Percentiles rank a stretch among this genome's conserved stretches.
Conservation (phyloP, 2,329 filamentous ascomycete genomes). For the Beauveria rudraprayagi region DNA sequence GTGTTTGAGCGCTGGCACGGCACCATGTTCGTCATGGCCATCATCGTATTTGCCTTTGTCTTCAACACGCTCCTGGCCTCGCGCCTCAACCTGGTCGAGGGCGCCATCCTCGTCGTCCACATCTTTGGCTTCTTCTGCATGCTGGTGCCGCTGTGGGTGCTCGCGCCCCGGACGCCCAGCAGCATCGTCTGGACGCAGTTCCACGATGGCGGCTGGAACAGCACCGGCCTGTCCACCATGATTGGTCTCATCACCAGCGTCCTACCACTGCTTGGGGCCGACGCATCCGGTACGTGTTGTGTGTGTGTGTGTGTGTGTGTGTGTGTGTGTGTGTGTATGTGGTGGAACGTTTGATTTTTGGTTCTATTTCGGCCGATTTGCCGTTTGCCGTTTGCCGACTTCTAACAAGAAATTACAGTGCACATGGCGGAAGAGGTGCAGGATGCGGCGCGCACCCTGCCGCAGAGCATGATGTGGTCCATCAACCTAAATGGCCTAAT, state of each 20-base stretch:
- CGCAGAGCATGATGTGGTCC: slow-evolving; percentile 15
- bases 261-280: slow-evolving; percentile 24
- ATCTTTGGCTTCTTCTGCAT: slow-evolving; percentile 18
- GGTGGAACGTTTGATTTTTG: too few species aligned
- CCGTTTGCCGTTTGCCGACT: neutral
- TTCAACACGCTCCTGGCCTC: slow-evolving; percentile 24
- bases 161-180: slow-evolving; percentile 21
- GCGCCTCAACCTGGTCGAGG: slow-evolving; percentile 34
- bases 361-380: neutral
- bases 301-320: too few species aligned
- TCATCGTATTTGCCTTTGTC: slow-evolving; percentile 23
- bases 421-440: slow-evolving; percentile 16
- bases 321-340: too few species aligned
- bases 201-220: slow-evolving; percentile 26
- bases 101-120: slow-evolving; percentile 36
- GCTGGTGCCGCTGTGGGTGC: slow-evolving; percentile 30
- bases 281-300: slow-evolving; percentile 15
- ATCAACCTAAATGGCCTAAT: slow-evolving; percentile 30
- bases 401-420: slow-evolving; percentile 2
- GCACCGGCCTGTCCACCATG: slow-evolving; percentile 26
- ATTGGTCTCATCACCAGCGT: slow-evolving; percentile 30
- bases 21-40: slow-evolving; percentile 34
- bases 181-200: slow-evolving; percentile 23
- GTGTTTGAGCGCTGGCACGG: slow-evolving; percentile 31
- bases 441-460: slow-evolving; percentile 13